Evolutionary conservation across 371 early-diverging fungal genomes (phyloP), one percentile per base, ranked within the genome.

Genomic region (Rhizomucor miehei): DNA sequence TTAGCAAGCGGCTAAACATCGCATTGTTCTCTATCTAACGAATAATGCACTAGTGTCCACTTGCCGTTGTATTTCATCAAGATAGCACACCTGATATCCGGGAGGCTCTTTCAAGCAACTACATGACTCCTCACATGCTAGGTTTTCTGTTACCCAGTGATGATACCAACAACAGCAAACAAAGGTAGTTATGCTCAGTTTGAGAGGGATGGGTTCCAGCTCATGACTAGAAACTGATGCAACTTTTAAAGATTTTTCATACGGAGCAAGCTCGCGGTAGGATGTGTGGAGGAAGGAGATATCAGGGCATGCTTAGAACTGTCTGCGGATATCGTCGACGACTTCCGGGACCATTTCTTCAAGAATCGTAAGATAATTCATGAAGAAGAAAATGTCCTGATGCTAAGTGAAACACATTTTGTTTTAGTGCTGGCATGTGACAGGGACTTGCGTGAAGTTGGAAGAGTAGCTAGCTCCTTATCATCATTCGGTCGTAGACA

Each of bases 231-330:
- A 10, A 16, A 37, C 34, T 36, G 38, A 34, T 10, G 16, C 0
- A 8, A 6, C 3, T 16, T 17, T 35, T 51, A 1, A n/a, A 57
- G 57, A 41, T 24, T 57, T 35, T 40, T 36, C 4, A 51, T 57
- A 23, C 51, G 25, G 3, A 57, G 57, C 20, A 57, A 57, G n/a
- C 39, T 57, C 17, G 51, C 57, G 6, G 38, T 57, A 24, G 57
- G 57, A 16, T 57, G 57, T 36, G 34, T 37, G 23, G 17, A 51
- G 6, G 57, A 56, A 10, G 44, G 17, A 14, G 39, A 51, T 16
- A 16, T 12, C 17, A 17, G 35, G 24, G 37, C 41, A 1, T 17
- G 13, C 14, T 37, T 55, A 0, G 55, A 55, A 21, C 12, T 48
- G 6, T 48, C 48, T 6, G 16, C 48, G 9, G 47, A 47, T 16